A percentile compares a stretch with the other conserved stretches of the same genome.
These are phyloP conservation scores for Aspergillus indologenus DNA, from an alignment of 495 filamentous ascomycete species.

Conservation along the genomic window DNA sequence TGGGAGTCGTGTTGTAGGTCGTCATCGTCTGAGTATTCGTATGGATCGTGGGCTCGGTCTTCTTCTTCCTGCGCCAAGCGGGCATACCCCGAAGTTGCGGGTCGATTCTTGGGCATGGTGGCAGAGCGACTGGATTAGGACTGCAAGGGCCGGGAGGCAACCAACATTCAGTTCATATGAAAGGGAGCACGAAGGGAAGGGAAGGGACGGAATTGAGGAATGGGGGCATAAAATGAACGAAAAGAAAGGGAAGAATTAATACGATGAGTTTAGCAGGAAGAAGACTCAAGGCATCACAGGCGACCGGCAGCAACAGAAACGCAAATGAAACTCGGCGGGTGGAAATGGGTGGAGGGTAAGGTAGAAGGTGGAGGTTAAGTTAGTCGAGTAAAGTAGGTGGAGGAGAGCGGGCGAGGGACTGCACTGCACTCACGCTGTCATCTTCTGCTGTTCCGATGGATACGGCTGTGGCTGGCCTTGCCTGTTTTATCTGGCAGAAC, in stretches of 20 bases:
- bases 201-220: conserved; percentile 12
- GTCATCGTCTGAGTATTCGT: conserved; percentile 72
- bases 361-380: too few relatives aligned
- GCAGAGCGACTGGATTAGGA: conserved; percentile 5
- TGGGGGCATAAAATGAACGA: conserved; percentile 16
- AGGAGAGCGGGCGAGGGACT: not conserved
- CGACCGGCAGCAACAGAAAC: conserved; percentile 3
- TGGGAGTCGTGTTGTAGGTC: conserved; percentile 53
- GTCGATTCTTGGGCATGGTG: conserved; percentile 55
- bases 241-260: conserved; percentile 15
- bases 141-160: conserved; percentile 19
- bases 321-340: conserved; percentile 3
- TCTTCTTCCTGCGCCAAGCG: conserved; percentile 89
- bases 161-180: conserved; percentile 11
- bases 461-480: conserved; percentile 7
- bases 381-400: not conserved
- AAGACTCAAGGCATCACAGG: conserved; percentile 20
- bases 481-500: not conserved
- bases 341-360: not conserved
- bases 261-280: conserved; percentile 4
- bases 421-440: conserved; percentile 5
- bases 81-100: conserved; percentile 85
- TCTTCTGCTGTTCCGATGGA: conserved; percentile 6
- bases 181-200: too few relatives aligned
- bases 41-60: conserved; percentile 47